Evolutionary conservation across 1,139 yeast species (phyloP), one percentile per base, ranked within the genome.

Genomic region (Suhomyces maxii): DNA sequence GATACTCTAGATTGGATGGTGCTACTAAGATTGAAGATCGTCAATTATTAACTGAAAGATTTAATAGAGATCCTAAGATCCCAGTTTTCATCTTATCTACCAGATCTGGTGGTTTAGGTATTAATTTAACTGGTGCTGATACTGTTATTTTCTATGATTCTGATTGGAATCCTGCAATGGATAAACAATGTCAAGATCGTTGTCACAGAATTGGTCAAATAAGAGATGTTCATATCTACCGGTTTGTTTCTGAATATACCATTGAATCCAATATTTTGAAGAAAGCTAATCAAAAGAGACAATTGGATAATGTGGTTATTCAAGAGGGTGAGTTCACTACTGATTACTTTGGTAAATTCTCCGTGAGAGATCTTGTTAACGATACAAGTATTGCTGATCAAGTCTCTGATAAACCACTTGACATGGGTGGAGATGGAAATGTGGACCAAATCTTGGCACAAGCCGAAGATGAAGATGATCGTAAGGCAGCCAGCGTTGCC

Each of bases 131-230:
- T 0, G 99, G 99, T 58, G 99, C 99, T 0, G 99, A 95, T 61
- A 93, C 99, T 0, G 99, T 95, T 40, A 90, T 95, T n/a, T 95
- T 95, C 66, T 95, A 95, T 64, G 99, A 95, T 67, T 90, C 97
- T 2, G 99, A 95, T 69, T 95, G 99, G 99, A 95, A 95, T 63
- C 99, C 99, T 2, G 96, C 98, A 1, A 95, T 95, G 98, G 99
- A 95, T 67, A 89, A 90, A 62, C 99, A 95, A 67, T 95, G 99
- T 71, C 99, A 95, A 67, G 99, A 95, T 69, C 84, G 99, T 65
- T 93, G 99, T 70, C 99, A 95, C 67, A 86, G 99, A 73, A 95
- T 95, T 63, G 99, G 99, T 4, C 99, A 95, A 64, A 89, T 96
- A 23, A 79, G 99, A 57, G 99, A 95, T 63, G 99, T 95, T 34